Conservation (phyloP, 2,329 filamentous ascomycete species). For the Colletotrichum orchidophilum region DNA sequence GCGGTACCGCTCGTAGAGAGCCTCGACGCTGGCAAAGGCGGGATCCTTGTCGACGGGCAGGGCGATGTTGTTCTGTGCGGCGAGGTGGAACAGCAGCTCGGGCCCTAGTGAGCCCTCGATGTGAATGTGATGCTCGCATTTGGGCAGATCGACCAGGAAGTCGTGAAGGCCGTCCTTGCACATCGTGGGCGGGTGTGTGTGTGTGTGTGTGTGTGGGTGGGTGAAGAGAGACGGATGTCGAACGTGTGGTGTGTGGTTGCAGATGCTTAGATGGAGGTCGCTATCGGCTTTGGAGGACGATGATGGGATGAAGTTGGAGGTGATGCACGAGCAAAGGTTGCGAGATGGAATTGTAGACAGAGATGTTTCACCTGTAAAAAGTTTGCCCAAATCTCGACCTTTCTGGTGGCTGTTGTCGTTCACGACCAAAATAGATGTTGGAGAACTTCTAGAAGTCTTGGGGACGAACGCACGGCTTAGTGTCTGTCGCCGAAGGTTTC, state of each 20-base stretch:
- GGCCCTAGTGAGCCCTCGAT: constrained; percentile 80
- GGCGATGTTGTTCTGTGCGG: constrained; percentile 70
- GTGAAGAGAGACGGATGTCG: background rate
- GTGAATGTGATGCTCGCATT: constrained; percentile 86
- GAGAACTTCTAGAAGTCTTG: constrained; percentile 27
- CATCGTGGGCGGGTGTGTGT: constrained; percentile 49
- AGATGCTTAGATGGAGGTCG: background rate
- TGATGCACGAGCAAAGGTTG: background rate
- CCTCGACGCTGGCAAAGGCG: constrained; percentile 68
- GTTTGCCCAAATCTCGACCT: constrained; percentile 18
- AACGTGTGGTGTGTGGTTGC: background rate
- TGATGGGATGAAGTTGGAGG: background rate
- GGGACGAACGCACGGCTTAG: constrained; percentile 26
- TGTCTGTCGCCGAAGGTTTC: constrained; percentile 15
- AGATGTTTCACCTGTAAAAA: constrained; percentile 26
- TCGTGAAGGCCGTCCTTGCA: constrained; percentile 62
- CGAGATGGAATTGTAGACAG: constrained; percentile 5
- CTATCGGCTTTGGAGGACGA: background rate
- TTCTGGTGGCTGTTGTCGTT: constrained; percentile 14
- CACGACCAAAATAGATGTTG: constrained; percentile 28
- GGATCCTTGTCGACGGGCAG: constrained; percentile 65
- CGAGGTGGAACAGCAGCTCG: constrained; percentile 74
- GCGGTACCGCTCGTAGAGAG: constrained; percentile 71
- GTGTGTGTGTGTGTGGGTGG: background rate
- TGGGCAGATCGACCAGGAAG: constrained; percentile 74